These are phyloP conservation scores for Mycena pura DNA, from an alignment of 768 basidiomycete genomes.

Conservation along the genomic window DNA sequence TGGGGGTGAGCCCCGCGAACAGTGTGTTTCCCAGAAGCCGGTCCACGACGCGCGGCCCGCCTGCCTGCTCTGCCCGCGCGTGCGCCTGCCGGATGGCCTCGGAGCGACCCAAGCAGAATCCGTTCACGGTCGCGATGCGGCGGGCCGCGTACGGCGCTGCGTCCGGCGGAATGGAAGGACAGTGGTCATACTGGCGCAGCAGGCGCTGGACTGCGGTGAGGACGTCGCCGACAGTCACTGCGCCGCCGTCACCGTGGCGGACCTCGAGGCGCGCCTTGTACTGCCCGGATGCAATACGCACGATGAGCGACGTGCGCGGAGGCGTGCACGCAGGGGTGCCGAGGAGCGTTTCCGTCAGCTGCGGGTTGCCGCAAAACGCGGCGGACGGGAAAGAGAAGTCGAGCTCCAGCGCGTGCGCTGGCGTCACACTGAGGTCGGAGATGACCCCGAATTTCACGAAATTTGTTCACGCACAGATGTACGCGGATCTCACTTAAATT, in stretches of 20 bases:
- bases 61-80: neutral
- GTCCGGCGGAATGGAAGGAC: neutral
- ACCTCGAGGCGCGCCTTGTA: neutral
- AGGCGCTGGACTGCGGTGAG: neutral
- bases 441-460: too few species aligned
- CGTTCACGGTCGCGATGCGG: constrained; percentile 12
- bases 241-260: neutral
- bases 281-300: neutral
- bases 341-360: neutral
- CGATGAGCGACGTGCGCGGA: neutral
- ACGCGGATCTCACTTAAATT: too few species aligned
- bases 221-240: constrained; percentile 17
- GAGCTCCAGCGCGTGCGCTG: too few species aligned
- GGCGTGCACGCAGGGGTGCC: neutral
- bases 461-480: too few species aligned
- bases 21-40: constrained; percentile 3
- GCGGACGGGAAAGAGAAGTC: too few species aligned
- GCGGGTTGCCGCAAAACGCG: neutral
- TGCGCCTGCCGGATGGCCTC: neutral
- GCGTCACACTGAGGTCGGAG: too few species aligned
- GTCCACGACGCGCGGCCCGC: neutral
- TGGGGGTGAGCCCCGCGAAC: neutral
- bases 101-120: neutral
- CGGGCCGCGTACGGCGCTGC: constrained; percentile 1
- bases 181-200: neutral